These are phyloP conservation scores for Solanum phureja DNA, from an alignment of 257 asterid species.

Conservation along the genomic window DNA sequence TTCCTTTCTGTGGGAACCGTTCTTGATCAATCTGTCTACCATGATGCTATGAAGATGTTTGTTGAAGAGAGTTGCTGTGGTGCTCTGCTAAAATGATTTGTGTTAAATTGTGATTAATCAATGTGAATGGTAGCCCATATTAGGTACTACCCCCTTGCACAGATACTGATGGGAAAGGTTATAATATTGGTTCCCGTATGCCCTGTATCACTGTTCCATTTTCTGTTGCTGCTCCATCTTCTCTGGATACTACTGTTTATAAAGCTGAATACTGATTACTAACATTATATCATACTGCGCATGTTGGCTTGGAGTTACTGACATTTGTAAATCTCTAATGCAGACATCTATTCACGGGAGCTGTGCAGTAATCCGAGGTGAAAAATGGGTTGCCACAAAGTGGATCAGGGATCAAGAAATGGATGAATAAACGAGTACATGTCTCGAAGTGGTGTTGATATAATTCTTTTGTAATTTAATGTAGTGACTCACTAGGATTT, in stretches of 20 bases:
- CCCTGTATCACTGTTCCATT: background rate
- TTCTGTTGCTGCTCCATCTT: background rate
- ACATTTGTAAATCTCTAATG: background rate
- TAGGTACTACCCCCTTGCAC: background rate
- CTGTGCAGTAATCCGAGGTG: slow-evolving; percentile 81
- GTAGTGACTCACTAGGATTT: background rate
- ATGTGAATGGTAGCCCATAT: background rate
- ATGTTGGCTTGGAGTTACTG: background rate
- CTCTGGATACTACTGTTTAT: background rate
- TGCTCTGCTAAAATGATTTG: background rate
- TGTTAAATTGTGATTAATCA: background rate
- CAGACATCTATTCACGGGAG: slow-evolving; percentile 94
- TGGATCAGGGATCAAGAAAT: slow-evolving; percentile 79
- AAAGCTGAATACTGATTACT: background rate
- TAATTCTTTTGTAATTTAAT: background rate
- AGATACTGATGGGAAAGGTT: background rate
- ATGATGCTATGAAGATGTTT: background rate
- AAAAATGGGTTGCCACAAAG: slow-evolving; percentile 98
- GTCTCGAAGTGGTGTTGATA: background rate
- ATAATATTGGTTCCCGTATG: background rate
- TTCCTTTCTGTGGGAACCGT: background rate
- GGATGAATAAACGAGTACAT: slow-evolving; percentile 5
- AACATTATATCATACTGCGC: background rate
- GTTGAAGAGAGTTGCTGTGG: background rate
- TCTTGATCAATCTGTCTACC: background rate